phyloP scores from a whole-genome alignment of 2,329 filamentous ascomycete species.

The Gnomoniopsis smithogilvyi region DNA sequence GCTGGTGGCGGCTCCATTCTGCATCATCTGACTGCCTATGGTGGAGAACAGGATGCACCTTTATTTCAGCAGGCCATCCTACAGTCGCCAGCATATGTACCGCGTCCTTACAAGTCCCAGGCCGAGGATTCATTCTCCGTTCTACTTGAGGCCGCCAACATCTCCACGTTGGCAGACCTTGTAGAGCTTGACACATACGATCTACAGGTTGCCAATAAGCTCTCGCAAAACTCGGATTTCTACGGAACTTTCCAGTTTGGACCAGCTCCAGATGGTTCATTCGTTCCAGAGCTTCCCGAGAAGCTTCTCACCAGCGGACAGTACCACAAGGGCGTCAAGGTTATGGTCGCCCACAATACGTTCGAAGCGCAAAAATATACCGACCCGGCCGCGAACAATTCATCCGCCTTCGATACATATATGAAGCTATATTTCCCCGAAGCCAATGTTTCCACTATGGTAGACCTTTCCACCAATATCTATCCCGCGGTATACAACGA shows the following conservation, averaged over 20 bases:
- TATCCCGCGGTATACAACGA: constrained; percentile 11
- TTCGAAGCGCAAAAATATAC: constrained; percentile 11
- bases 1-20: constrained; percentile 32
- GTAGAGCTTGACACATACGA: not conserved
- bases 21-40: constrained; percentile 10
- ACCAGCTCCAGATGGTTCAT: constrained; percentile 1
- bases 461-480: not conserved
- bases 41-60: constrained; percentile 5
- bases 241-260: constrained; percentile 9
- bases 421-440: constrained; percentile 9
- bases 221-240: constrained; percentile 1
- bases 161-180: not conserved
- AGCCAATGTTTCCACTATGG: not conserved
- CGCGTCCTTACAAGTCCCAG: not conserved
- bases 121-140: constrained; percentile 7
- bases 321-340: constrained; percentile 8
- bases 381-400: constrained; percentile 1
- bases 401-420: constrained; percentile 5
- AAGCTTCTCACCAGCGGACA: constrained; percentile 2
- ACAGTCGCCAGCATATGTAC: constrained; percentile 10
- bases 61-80: constrained; percentile 10
- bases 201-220: constrained; percentile 12
- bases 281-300: constrained; percentile 6
- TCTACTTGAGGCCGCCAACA: constrained; percentile 3
- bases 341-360: constrained; percentile 15